Evolutionary conservation across 139 green algal genomes (phyloP).

Genomic region (Eudorina sp.): DNA sequence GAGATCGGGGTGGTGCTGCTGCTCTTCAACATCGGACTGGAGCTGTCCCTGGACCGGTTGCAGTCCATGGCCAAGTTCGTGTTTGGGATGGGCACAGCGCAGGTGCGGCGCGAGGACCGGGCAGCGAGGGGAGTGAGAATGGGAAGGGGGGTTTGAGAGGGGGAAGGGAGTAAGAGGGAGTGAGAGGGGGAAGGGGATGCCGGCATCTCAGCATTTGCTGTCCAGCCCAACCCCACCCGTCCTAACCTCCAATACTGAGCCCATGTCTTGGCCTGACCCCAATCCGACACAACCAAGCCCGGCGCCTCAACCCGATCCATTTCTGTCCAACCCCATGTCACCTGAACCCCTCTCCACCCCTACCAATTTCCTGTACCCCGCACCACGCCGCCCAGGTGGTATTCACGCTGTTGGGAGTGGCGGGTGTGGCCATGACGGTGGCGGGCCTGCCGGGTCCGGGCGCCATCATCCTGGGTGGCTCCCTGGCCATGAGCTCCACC

Average conservation of each 20-base stretch:
- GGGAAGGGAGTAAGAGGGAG: too few species aligned
- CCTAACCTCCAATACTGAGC: too few species aligned
- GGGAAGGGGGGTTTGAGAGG: too few species aligned
- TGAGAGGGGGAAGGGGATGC: neutral
- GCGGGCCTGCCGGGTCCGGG: conserved; percentile 75
- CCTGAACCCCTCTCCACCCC: neutral
- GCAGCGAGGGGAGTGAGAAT: neutral
- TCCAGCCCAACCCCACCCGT: too few species aligned
- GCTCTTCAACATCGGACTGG: conserved; percentile 98
- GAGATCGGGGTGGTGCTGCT: conserved; percentile 97
- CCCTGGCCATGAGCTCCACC: conserved; percentile 96
- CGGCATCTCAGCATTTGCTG: too few species aligned
- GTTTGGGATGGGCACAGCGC: conserved; percentile 95
- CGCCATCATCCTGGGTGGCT: conserved; percentile 94
- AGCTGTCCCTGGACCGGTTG: conserved; percentile 95
- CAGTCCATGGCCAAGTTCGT: conserved; percentile 97
- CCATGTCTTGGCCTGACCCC: too few species aligned
- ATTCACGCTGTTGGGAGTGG: conserved; percentile 77
- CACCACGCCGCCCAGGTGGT: conserved; percentile 71
- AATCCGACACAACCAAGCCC: too few species aligned
- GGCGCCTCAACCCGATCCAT: too few species aligned
- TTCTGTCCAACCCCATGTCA: neutral
- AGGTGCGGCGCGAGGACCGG: conserved; percentile 67
- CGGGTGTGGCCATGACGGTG: conserved; percentile 69
- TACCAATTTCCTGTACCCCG: neutral